Percentiles rank a stretch among this genome's conserved stretches.
phyloP scores from a whole-genome alignment of 768 basidiomycete species.

The Xerocomellus dryophilus region DNA sequence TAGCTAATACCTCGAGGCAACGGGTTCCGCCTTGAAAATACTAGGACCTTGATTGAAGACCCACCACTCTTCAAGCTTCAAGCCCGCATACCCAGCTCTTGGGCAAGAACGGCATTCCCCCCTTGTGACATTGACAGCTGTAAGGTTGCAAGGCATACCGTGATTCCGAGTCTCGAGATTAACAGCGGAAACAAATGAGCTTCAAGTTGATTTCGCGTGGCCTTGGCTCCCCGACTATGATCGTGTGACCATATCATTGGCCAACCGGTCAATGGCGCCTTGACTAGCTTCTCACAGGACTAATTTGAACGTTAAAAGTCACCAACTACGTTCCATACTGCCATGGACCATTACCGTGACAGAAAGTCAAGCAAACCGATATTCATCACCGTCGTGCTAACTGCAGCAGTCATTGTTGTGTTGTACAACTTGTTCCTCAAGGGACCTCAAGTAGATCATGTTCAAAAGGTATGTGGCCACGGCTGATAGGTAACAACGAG shows the following conservation, averaged over 20 bases:
- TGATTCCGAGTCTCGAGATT: too few species aligned
- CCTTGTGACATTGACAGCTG: too few species aligned
- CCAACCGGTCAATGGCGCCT: too few species aligned
- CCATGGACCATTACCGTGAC: conserved; percentile 23
- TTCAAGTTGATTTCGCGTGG: too few species aligned
- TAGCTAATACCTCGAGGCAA: too few species aligned
- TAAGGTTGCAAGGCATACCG: too few species aligned
- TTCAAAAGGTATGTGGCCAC: conserved; percentile 21
- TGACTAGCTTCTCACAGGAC: neutral
- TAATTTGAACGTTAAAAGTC: neutral
- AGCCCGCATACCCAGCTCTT: too few species aligned
- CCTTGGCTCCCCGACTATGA: neutral
- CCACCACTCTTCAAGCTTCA: too few species aligned
- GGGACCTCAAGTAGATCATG: conserved; percentile 12
- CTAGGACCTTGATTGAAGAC: too few species aligned
- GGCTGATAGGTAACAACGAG: neutral
- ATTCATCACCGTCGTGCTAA: conserved; percentile 11
- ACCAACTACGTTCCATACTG: neutral
- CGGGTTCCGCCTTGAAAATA: too few species aligned
- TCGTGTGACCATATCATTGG: neutral
- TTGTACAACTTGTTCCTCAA: conserved; percentile 21
- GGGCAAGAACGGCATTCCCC: too few species aligned
- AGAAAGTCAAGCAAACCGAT: conserved; percentile 24
- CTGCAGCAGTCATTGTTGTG: conserved; percentile 15
- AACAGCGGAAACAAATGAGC: too few species aligned